These are phyloP conservation scores for Pleurotus platypus DNA, from an alignment of 768 basidiomycete genomes.

Conservation along the genomic window DNA sequence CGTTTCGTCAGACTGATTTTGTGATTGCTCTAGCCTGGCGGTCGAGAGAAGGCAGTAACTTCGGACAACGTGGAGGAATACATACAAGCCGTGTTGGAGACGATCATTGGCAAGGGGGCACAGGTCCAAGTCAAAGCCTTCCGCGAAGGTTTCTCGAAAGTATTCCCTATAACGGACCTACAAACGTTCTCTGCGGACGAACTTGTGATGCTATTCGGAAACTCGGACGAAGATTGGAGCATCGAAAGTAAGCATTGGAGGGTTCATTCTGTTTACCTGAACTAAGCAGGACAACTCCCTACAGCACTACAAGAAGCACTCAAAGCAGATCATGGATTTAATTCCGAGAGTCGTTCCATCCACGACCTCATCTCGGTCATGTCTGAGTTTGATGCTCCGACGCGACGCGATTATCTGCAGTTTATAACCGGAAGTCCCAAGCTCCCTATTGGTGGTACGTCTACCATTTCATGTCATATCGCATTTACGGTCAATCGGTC, in stretches of 20 bases:
- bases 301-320: constrained; percentile 83
- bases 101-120: constrained; percentile 80
- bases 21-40: constrained; percentile 56
- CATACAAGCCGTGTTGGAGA: constrained; percentile 80
- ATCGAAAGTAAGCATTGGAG: constrained; percentile 65
- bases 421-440: constrained; percentile 98
- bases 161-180: constrained; percentile 90
- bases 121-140: constrained; percentile 84
- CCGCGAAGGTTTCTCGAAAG: constrained; percentile 91
- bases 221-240: constrained; percentile 97
- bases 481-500: background rate
- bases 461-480: background rate
- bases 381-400: constrained; percentile 68
- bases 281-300: constrained; percentile 11
- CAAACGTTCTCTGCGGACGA: constrained; percentile 93
- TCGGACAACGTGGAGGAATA: constrained; percentile 89
- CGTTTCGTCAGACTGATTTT: background rate
- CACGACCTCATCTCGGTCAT: constrained; percentile 85
- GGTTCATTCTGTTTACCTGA: constrained; percentile 3
- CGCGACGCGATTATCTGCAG: constrained; percentile 86
- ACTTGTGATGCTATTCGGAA: constrained; percentile 93
- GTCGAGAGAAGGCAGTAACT: constrained; percentile 77
- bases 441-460: constrained; percentile 87
- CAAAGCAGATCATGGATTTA: constrained; percentile 98
- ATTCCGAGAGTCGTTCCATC: constrained; percentile 90